Evolutionary conservation across 805 yeast genomes (phyloP).

Genomic region (Blastobotrys americana): DNA sequence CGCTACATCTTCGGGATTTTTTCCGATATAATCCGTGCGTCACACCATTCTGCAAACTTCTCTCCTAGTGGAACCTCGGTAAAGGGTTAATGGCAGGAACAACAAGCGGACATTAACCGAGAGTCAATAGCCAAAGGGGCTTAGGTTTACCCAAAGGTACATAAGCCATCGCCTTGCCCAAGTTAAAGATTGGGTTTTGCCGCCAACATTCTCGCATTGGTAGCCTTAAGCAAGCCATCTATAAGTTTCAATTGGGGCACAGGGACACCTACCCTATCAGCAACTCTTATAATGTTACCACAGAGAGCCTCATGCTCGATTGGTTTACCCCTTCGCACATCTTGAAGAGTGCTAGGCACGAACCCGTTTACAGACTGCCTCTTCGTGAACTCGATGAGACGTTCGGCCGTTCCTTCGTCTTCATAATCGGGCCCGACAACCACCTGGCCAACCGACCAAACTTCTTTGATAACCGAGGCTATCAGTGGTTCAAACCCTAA

Average conservation of each 20-base stretch:
- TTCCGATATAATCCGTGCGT: no score
- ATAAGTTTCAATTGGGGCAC: slow-evolving; percentile 11
- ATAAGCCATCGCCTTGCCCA: no score
- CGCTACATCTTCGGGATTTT: no score
- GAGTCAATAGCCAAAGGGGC: no score
- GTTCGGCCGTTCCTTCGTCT: slow-evolving; percentile 3
- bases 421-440: slow-evolving; percentile 9
- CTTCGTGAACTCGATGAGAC: slow-evolving; percentile 3
- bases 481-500: slow-evolving; percentile 6
- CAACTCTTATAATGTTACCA: slow-evolving; percentile 13
- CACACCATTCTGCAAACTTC: no score
- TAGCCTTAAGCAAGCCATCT: slow-evolving; percentile 8
- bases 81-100: no score
- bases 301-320: slow-evolving; percentile 11
- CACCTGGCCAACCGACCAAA: slow-evolving; percentile 10
- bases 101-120: no score
- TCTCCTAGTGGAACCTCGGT: no score
- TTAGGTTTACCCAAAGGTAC: no score
- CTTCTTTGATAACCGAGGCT: slow-evolving; percentile 6
- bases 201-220: slow-evolving; percentile 6
- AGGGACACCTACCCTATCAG: slow-evolving; percentile 7
- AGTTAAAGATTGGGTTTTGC: no score
- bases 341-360: slow-evolving; percentile 15
- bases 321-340: slow-evolving; percentile 14
- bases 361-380: slow-evolving; percentile 6